Evolutionary conservation across 345 rosid genomes (phyloP).

Genomic region (Populus deltoides): DNA sequence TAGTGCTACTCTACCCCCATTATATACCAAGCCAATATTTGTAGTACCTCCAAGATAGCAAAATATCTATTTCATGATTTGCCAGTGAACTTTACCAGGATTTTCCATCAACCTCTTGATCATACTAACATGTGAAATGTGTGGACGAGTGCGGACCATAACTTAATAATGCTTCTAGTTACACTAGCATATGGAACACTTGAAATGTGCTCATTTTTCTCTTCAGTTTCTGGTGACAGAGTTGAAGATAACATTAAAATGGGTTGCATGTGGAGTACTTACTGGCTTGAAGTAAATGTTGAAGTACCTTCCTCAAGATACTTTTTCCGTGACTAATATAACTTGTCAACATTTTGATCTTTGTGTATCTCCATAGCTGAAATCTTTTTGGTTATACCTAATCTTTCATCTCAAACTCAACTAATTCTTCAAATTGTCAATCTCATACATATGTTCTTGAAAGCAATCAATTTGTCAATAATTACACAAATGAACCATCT

Average conservation of each 20-base stretch:
- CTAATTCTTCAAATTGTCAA: background rate
- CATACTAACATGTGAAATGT: no score
- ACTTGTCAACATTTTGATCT: background rate
- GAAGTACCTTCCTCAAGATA: background rate
- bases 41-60: background rate
- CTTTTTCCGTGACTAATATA: background rate
- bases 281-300: background rate
- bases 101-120: no score
- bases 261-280: background rate
- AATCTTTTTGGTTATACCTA: background rate
- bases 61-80: background rate
- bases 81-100: no score
- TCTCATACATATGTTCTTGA: background rate
- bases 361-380: background rate
- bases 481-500: background rate
- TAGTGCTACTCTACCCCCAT: background rate
- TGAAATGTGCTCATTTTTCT: background rate
- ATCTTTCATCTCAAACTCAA: slow-evolving; percentile 1
- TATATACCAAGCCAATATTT: background rate
- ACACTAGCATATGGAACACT: background rate
- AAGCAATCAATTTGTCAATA: background rate
- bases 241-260: background rate
- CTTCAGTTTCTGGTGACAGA: background rate
- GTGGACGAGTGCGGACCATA: background rate
- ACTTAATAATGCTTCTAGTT: background rate